Base-by-base conservation (phyloP, 1,284 basidiomycete species). In the Cutaneotrichosporon sp. region DNA sequence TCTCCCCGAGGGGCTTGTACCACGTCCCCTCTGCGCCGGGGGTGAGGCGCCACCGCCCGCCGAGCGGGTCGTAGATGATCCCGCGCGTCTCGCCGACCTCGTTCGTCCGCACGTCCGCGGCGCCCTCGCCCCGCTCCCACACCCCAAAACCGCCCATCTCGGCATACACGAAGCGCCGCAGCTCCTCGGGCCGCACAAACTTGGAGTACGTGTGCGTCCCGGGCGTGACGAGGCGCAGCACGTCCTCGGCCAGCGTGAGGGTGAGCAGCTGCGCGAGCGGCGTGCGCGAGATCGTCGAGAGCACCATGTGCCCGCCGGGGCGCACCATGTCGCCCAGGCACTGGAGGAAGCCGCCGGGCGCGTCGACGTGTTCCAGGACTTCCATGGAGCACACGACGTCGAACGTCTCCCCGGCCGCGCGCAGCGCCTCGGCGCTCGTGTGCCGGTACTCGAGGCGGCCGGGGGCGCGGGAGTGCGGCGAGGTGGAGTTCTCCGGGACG, bases 351-450 rank as follows among this genome's bases (percentile, higher is more conserved):
- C 85, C 84, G 13, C 86, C 83, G 0, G 97, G 95, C 69, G 94
- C 87, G 73, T 97, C 90, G 62, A 99, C 97, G 74, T 99, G 97
- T 81, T 99, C 97, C 47, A 99, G 76, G 18, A 99, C 95, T 76
- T 99, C 97, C 93, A 99, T 94, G 11, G 93, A 91, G 76, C 93
- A 97, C 16, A 99, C 94, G 8, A 95, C 84, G 76, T 99, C 95
- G 74, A 89, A 99, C 49, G 84, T 84, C 31, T 84, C 72, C 22
- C 80, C 80, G 8, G 67, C 76, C 10, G 87, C 85, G 24, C 84
- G 76, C 6, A 86, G 84, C 0, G 84, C 83, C 75, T 98, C 95
- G 0, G 91, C 93, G 0, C 90, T 84, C 0, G 86, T 84, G 71
- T 92, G 87, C n/a, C 86, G 78, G 78, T 98, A 99, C 22, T 78